A percentile compares a stretch with the other conserved stretches of the same genome.
Evolutionary conservation across 768 basidiomycete species (phyloP).

Genomic region (Leccinum boreale): DNA sequence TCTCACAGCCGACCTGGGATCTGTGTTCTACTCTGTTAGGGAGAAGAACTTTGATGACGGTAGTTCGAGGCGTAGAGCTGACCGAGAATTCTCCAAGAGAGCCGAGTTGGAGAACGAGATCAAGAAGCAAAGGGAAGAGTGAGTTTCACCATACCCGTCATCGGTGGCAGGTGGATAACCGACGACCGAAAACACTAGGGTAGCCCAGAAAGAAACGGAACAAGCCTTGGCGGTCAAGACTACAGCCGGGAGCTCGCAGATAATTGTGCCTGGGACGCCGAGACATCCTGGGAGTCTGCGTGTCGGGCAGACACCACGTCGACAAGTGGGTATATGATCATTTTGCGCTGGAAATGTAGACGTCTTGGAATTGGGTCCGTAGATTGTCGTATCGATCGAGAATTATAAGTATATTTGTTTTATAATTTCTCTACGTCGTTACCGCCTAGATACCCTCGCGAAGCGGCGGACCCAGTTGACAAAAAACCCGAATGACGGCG

Average conservation of each 20-base stretch:
- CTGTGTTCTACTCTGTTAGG: constrained; percentile 96
- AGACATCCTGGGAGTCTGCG: constrained; percentile 60
- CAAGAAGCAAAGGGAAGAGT: constrained; percentile 76
- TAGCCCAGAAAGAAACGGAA: constrained; percentile 60
- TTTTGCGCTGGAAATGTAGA: constrained; percentile 40
- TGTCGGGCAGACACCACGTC: constrained; percentile 72
- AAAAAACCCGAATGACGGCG: neutral
- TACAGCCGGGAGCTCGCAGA: constrained; percentile 53
- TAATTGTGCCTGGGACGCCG: constrained; percentile 81
- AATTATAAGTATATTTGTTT: neutral
- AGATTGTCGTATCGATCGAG: neutral
- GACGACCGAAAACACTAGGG: constrained; percentile 35
- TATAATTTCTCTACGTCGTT: constrained; percentile 8
- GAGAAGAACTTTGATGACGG: constrained; percentile 97
- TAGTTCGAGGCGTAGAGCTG: constrained; percentile 70
- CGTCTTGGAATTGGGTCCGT: neutral
- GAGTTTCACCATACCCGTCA: constrained; percentile 9
- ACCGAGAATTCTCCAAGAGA: constrained; percentile 87
- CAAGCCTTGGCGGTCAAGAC: constrained; percentile 55
- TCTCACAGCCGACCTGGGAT: constrained; percentile 80
- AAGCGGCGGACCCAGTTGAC: neutral
- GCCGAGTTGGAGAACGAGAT: constrained; percentile 93
- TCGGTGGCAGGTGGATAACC: constrained; percentile 1
- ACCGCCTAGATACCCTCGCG: constrained; percentile 7
- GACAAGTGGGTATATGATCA: constrained; percentile 61